Conservation (phyloP, 192 early-diverging fungal genomes). For the Allomyces javanicus region DNA sequence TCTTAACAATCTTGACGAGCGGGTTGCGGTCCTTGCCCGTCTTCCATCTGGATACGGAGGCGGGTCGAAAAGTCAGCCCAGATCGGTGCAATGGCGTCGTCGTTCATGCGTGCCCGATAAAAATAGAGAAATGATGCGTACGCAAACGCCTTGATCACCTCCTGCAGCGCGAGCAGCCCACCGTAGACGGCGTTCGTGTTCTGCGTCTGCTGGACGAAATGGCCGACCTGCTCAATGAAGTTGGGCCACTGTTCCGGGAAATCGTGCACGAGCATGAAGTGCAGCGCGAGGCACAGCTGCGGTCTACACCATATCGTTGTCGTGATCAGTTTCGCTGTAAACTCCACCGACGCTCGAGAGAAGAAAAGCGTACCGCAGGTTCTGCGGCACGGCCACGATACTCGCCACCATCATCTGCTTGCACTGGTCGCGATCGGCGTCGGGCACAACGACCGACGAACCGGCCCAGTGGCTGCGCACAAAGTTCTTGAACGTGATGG, state of each 20-base stretch:
- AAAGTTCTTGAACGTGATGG: background rate
- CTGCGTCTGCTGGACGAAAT: conserved; percentile 42
- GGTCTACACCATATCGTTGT: conserved; percentile 2
- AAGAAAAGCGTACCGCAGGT: background rate
- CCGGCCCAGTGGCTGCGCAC: background rate
- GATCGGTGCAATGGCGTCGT: background rate
- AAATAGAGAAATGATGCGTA: conserved; percentile 13
- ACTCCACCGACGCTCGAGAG: too few relatives aligned
- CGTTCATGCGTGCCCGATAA: background rate
- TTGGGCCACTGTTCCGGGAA: conserved; percentile 62
- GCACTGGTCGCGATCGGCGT: background rate
- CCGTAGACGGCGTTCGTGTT: conserved; percentile 40
- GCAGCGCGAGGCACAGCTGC: conserved; percentile 60
- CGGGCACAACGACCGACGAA: background rate
- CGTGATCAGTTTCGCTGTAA: too few relatives aligned
- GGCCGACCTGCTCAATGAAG: conserved; percentile 43
- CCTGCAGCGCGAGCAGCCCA: conserved; percentile 58
- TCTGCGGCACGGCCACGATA: background rate
- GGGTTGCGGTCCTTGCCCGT: conserved; percentile 36
- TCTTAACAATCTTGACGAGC: conserved; percentile 46
- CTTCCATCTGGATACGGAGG: conserved; percentile 35
- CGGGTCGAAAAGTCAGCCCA: background rate
- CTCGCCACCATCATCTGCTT: background rate
- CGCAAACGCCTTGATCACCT: conserved; percentile 61
- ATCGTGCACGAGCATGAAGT: conserved; percentile 54